Base-by-base conservation (phyloP, 73 alveolate species). In the Breviolum minutum region DNA sequence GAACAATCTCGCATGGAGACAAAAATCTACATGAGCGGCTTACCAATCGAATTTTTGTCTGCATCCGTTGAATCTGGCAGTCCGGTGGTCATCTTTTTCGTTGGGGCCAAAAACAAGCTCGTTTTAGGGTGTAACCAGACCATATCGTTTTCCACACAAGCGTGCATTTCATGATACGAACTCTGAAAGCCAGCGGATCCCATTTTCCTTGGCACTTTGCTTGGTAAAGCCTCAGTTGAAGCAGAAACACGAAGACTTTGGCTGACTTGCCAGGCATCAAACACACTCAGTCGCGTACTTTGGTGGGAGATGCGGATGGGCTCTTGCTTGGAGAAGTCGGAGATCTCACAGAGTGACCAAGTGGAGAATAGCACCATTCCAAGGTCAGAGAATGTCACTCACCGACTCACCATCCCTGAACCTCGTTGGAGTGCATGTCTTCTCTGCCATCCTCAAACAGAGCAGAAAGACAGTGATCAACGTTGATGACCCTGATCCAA, bases 241-340 rank as follows among this genome's bases (percentile, higher is more conserved):
- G 63, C 90, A 14, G 90, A 13, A 60, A 26, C 90, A 8, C 60
- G 32, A 70, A 16, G 63, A 77, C 22, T 20, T 29, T 29, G 86
- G 62, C 12, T 26, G 86, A 77, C 86, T 26, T 3, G 54, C 83
- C 48, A 17, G 9, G 12, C 27, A 10, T 26, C 30, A 26, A 77
- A 5, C 7, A 12, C 63, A 29, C 17, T 80, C 29, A 80, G 88
- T 13, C 20, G 20, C 12, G 27, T 26, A 80, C 73, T 83, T 83
- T 83, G 73, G 92, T 61, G 20, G 92, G 92, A 26, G 92, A 83
- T 17, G 92, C 92, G n/a, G 76, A 17, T 8, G 92, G 92, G 92
- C 92, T 83, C 73, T 61, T 86, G 94, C 80, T 86, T 63, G 94
- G 94, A 86, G 94, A 86, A 13, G 79, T 86, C 11, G 94, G 94